Percentiles rank a stretch among this genome's conserved stretches.
phyloP scores from a whole-genome alignment of 768 basidiomycete genomes.

The Collybiopsis confluens region DNA sequence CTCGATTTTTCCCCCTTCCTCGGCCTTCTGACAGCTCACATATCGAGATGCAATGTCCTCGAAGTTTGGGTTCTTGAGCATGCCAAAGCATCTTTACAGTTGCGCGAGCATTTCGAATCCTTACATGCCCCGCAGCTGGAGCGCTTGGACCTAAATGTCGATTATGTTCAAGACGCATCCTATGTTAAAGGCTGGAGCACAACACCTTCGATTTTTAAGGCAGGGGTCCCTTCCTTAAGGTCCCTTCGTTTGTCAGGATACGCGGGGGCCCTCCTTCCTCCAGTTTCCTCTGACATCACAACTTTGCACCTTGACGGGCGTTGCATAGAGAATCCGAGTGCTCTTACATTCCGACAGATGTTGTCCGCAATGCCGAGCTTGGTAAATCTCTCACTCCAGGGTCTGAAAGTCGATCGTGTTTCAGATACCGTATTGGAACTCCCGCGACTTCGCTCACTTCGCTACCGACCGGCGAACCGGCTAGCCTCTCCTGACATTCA shows the following conservation, averaged over 20 bases:
- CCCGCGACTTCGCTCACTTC: constrained; percentile 33
- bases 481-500: constrained; percentile 26
- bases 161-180: neutral
- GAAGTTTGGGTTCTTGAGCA: constrained; percentile 23
- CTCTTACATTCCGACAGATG: constrained; percentile 30
- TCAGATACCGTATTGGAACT: constrained; percentile 20
- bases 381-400: constrained; percentile 37
- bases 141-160: constrained; percentile 34
- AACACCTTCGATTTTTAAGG: constrained; percentile 26
- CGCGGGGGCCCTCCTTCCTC: constrained; percentile 35
- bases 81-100: constrained; percentile 18
- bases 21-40: constrained; percentile 27
- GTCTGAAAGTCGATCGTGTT: constrained; percentile 21
- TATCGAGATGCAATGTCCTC: constrained; percentile 35
- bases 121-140: constrained; percentile 30
- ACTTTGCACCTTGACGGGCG: constrained; percentile 44
- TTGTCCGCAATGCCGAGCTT: constrained; percentile 31
- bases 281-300: constrained; percentile 21
- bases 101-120: constrained; percentile 22
- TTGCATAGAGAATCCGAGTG: constrained; percentile 28
- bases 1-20: constrained; percentile 24
- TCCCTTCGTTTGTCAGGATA: constrained; percentile 40
- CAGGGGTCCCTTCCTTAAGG: constrained; percentile 27
- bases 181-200: constrained; percentile 19
- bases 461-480: constrained; percentile 30